Percentiles rank a stretch among this genome's conserved stretches.
Evolutionary conservation across 2,329 filamentous ascomycete species (phyloP).

Genomic region (Cercospora janseana): DNA sequence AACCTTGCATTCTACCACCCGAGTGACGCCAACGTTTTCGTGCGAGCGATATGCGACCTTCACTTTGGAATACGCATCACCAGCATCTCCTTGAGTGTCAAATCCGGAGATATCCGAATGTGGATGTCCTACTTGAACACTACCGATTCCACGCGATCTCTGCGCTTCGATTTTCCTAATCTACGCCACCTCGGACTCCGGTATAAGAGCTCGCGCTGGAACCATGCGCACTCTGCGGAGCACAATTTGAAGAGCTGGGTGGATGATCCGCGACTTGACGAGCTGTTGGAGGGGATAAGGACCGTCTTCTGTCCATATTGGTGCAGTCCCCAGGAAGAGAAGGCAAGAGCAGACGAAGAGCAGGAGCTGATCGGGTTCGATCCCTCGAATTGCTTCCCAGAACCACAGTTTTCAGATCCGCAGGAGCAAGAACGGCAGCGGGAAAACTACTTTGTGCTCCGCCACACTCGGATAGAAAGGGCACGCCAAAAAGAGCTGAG

Average conservation of each 20-base stretch:
- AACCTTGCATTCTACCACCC: slow-evolving; percentile 39
- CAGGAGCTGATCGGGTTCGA: slow-evolving; percentile 8
- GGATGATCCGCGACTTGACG: slow-evolving; percentile 33
- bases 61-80: slow-evolving; percentile 26
- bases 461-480: slow-evolving; percentile 4
- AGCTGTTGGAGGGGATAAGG: slow-evolving; percentile 34
- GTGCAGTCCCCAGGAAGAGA: slow-evolving; percentile 16
- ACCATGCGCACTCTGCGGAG: slow-evolving; percentile 29
- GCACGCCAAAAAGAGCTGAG: slow-evolving; percentile 1
- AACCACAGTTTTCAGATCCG: neutral
- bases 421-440: slow-evolving; percentile 1
- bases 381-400: neutral
- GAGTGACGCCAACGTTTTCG: slow-evolving; percentile 41
- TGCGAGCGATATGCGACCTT: slow-evolving; percentile 33
- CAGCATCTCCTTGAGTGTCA: slow-evolving; percentile 35
- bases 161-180: slow-evolving; percentile 37
- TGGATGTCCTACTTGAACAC: slow-evolving; percentile 41
- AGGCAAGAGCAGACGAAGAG: slow-evolving; percentile 18
- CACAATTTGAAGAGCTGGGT: slow-evolving; percentile 33
- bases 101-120: slow-evolving; percentile 36
- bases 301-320: slow-evolving; percentile 29
- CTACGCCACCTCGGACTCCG: slow-evolving; percentile 35
- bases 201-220: slow-evolving; percentile 37
- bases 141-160: slow-evolving; percentile 31
- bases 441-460: slow-evolving; percentile 7